Evolutionary conservation across 371 early-diverging fungal genomes (phyloP), one percentile per base, ranked within the genome.

Genomic region (Phascolomyces articulosus): DNA sequence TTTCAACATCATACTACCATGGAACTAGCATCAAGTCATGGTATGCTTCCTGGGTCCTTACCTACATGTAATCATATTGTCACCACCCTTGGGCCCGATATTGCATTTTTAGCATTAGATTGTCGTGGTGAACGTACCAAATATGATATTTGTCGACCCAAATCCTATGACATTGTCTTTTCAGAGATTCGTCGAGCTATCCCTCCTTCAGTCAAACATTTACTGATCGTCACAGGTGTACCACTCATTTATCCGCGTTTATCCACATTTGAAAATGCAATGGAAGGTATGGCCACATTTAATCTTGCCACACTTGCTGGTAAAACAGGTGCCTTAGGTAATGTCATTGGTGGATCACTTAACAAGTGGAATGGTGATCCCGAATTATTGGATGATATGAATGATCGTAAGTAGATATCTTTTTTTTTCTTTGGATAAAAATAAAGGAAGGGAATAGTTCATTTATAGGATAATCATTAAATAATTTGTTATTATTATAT

Each of bases 1-100:
- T 95, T 92, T 84, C 96, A 95, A 71, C 91, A 90, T 0, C 96
- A 95, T 72, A 91, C 91, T 2, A 92, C 87, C 3, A 69, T 78
- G 34, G 67, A 77, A 20, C 63, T 83, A 41, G 90, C 88, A 1
- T 67, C 77, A 2, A 72, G 73, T 26, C 87, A 93, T 63, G 90
- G 87, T 10, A 75, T 78, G 79, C 58, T 73, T 24, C 71, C 61
- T 0, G 75, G 79, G 4, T 34, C 59, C 10, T 11, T 66, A 18
- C 62, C 71, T 6, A 62, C 67, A 0, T 72, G 73, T 21, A 61
- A 79, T 29, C 71, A 72, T 48, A 79, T 79, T 40, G 56, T 75
- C 26, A 76, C 76, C 34, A 83, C 85, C 9, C 66, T 93, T 27
- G 94, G 95, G 15, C 88, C 91, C 0, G 72, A 76, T 27, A 85